Base-by-base conservation (phyloP, 371 early-diverging fungal genomes). In the Enterospora canceri region DNA sequence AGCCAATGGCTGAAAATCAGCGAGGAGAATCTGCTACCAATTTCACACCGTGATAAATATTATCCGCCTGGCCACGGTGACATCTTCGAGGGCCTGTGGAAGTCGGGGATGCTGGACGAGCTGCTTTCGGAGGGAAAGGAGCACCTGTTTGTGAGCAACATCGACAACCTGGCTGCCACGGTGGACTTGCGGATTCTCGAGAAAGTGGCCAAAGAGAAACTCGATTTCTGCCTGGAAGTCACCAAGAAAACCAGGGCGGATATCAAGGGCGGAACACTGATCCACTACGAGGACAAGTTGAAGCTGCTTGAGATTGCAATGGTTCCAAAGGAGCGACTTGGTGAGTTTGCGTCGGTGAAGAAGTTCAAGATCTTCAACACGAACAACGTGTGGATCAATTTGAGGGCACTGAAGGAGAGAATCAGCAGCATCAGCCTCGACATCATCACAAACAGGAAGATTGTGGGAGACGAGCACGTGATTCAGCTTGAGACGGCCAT, bases 301-400 rank as follows among this genome's bases (percentile, higher is more conserved):
- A 87, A 91, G 48, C 85, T 97, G 33, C 85, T 96, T 47, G 98
- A 97, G 83, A 92, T 97, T 76, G 98, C 98, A 21, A 94, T 96
- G 80, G 98, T 97, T 3, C 94, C 98, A n/a, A 79, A 85, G 50
- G 89, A 89, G 69, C 88, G 92, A 72, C 89, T 92, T 64, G 66
- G 78, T 71, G 97, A 97, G 73, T 97, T 97, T 83, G 96, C 94
- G 78, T 89, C 90, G 65, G 86, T 97, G 80, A 91, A 92, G 79
- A 96, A 96, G 83, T 97, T 96, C 84, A 91, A 92, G 85, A 95
- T 97, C 75, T 96, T 97, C 85, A 97, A 97, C 85, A 97, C 98
- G 67, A 97, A 97, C 85, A 94, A 94, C 83, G 75, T 94, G 75
- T 97, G 96, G 96, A 87, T 97, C 71, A 87, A 85, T 73, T 80